phyloP scores from a whole-genome alignment of 1,284 basidiomycete species.

The Phellinidium pouzarii region DNA sequence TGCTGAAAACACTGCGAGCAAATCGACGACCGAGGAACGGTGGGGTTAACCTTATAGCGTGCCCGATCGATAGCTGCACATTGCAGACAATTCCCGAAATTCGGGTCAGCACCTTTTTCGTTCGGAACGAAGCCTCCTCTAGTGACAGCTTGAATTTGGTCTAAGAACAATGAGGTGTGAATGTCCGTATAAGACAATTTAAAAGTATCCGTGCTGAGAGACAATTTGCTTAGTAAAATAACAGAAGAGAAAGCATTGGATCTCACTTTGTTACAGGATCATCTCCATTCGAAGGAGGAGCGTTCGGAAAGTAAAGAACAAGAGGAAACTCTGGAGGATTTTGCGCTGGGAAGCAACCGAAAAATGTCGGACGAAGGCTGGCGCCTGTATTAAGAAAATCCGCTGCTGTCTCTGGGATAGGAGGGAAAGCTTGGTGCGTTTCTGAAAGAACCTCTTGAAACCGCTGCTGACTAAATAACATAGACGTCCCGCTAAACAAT shows the following conservation, averaged over 20 bases:
- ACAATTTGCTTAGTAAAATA: neutral
- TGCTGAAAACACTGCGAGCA: constrained; percentile 44
- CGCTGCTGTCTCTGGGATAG: constrained; percentile 43
- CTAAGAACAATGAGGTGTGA: constrained; percentile 44
- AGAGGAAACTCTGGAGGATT: constrained; percentile 47
- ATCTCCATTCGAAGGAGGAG: constrained; percentile 50
- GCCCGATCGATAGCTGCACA: constrained; percentile 50
- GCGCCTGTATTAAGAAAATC: constrained; percentile 58
- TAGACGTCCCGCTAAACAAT: constrained; percentile 40
- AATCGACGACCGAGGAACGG: constrained; percentile 33
- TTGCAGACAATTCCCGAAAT: constrained; percentile 47
- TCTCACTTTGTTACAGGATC: constrained; percentile 52
- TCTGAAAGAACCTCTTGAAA: constrained; percentile 37
- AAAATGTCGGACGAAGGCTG: constrained; percentile 66
- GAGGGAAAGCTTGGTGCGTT: constrained; percentile 56
- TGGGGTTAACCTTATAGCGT: constrained; percentile 22
- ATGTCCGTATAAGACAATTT: constrained; percentile 41
- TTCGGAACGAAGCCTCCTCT: constrained; percentile 54
- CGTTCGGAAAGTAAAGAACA: constrained; percentile 57
- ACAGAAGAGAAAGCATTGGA: neutral
- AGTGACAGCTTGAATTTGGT: constrained; percentile 44
- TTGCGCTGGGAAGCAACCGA: constrained; percentile 57
- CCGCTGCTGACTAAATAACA: constrained; percentile 35
- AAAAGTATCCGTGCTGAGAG: constrained; percentile 41
- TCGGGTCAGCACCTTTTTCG: constrained; percentile 38